Conservation (phyloP, 257 asterid genomes). For the Nyctanthes arbortristis region DNA sequence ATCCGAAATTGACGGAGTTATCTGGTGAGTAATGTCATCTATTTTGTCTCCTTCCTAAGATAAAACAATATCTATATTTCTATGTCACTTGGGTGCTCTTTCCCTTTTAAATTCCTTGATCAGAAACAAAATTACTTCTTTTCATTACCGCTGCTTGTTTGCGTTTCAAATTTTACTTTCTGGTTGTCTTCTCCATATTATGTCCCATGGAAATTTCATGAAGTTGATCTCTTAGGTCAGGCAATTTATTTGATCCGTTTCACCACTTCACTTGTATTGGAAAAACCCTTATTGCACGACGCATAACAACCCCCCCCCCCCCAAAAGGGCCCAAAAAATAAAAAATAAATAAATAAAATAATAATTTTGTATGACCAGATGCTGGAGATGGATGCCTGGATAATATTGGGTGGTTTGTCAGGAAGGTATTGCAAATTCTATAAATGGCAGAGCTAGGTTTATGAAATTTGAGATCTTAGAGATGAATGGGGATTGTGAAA, state of each 20-base stretch:
- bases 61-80: conserved; percentile 14
- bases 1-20: conserved; percentile 75
- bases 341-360: background rate
- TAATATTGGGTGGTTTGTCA: background rate
- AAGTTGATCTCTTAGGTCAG: background rate
- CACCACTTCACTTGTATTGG: background rate
- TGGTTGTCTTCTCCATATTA: background rate
- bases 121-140: background rate
- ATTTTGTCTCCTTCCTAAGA: conserved; percentile 14
- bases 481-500: background rate
- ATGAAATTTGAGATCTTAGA: background rate
- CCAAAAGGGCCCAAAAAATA: too few relatives aligned
- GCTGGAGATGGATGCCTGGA: background rate
- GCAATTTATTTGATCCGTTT: background rate
- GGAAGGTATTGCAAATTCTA: background rate
- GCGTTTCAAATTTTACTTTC: background rate
- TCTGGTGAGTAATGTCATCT: conserved; percentile 59
- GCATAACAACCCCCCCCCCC: too few relatives aligned
- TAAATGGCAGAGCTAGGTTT: background rate
- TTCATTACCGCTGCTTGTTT: background rate
- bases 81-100: background rate
- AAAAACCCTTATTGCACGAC: background rate
- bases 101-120: background rate
- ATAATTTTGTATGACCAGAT: background rate
- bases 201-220: background rate